phyloP scores from a whole-genome alignment of 176 grass and related monocot genomes.

The Lolium rigidum region DNA sequence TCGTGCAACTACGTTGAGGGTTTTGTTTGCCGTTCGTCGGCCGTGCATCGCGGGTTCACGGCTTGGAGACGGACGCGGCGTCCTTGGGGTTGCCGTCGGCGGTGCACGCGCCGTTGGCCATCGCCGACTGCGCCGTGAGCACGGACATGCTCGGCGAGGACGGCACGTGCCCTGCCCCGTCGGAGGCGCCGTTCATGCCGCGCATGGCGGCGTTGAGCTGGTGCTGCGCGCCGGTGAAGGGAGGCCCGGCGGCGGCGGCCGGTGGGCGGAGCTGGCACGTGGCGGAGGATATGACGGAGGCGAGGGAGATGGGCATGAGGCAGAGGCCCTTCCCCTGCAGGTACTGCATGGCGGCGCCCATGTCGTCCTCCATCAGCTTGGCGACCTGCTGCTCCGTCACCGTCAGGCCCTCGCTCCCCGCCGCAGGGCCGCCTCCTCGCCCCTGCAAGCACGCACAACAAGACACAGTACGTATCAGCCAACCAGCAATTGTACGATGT shows the following conservation, averaged over 20 bases:
- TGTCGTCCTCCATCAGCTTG: conserved; percentile 98
- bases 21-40: not conserved
- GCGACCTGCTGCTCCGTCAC: conserved; percentile 97
- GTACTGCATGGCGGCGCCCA: conserved; percentile 99
- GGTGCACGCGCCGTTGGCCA: conserved; percentile 43
- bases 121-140: conserved; percentile 56
- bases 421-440: conserved; percentile 23
- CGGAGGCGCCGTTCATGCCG: conserved; percentile 21
- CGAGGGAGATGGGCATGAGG: conserved; percentile 97
- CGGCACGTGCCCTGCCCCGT: conserved; percentile 20
- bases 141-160: conserved; percentile 61
- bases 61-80: conserved; percentile 53
- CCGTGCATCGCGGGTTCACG: conserved; percentile 41
- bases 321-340: conserved; percentile 97
- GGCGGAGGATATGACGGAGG: conserved; percentile 87
- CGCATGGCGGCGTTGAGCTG: conserved; percentile 40
- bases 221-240: conserved; percentile 27
- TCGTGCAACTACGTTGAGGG: not conserved
- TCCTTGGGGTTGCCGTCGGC: conserved; percentile 51
- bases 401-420: conserved; percentile 65
- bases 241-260: not conserved
- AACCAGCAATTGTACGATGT: not conserved
- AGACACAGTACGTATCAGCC: not conserved
- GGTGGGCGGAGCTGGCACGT: conserved; percentile 60
- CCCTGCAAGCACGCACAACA: conserved; percentile 36